A percentile compares a stretch with the other conserved stretches of the same genome.
Evolutionary conservation across 2,329 filamentous ascomycete species (phyloP).

Genomic region (Microdochium trichocladiopsis): DNA sequence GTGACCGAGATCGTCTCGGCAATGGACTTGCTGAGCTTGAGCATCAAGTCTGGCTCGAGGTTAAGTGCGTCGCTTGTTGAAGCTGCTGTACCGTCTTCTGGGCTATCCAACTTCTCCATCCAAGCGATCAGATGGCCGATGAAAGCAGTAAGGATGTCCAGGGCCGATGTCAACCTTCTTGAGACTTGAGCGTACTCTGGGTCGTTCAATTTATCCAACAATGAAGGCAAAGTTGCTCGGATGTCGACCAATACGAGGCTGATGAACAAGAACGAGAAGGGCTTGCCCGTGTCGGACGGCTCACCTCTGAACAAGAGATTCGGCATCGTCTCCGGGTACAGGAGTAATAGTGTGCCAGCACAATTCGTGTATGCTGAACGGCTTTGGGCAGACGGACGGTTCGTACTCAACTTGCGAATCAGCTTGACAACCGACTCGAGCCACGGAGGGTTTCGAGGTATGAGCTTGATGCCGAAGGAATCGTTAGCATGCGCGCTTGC

Average conservation of each 20-base stretch:
- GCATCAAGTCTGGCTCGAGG: conserved; percentile 50
- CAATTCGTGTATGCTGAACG: conserved; percentile 54
- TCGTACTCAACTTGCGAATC: conserved; percentile 46
- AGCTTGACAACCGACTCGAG: conserved; percentile 36
- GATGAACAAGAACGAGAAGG: conserved; percentile 55
- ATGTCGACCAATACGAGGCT: conserved; percentile 62
- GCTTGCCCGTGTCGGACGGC: conserved; percentile 35
- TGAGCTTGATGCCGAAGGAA: conserved; percentile 24
- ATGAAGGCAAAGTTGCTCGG: conserved; percentile 51
- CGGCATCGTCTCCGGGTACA: conserved; percentile 39
- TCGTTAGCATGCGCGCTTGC: background rate
- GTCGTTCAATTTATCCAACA: conserved; percentile 51
- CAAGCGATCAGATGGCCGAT: conserved; percentile 49
- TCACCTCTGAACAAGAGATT: conserved; percentile 39
- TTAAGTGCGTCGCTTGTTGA: conserved; percentile 23
- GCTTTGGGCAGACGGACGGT: conserved; percentile 45
- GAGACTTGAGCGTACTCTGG: conserved; percentile 43
- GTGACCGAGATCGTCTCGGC: conserved; percentile 56
- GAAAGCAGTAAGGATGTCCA: conserved; percentile 56
- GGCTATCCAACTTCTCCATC: conserved; percentile 37
- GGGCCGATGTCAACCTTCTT: conserved; percentile 49
- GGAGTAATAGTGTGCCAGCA: conserved; percentile 48
- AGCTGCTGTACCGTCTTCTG: conserved; percentile 2
- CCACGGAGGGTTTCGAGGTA: conserved; percentile 47
- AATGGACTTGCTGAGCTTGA: conserved; percentile 53